Base-by-base conservation (phyloP, 495 filamentous ascomycete species). In the Oleoguttula mirabilis region DNA sequence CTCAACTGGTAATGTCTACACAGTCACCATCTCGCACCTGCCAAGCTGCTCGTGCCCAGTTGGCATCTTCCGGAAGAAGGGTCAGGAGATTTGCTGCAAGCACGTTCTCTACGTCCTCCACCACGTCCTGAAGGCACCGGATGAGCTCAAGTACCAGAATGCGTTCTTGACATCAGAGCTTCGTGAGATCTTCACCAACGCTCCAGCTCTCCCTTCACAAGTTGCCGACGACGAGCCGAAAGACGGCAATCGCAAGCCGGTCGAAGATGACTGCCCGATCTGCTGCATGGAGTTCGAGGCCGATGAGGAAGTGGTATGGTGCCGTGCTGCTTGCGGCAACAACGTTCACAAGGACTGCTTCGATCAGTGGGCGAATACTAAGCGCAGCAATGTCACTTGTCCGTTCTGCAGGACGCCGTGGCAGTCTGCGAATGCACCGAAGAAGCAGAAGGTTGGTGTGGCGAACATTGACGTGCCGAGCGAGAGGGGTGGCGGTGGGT, bases 201-300 rank as follows among this genome's bases (percentile, higher is more conserved):
- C 77, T 0, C 74, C 76, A 4, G 37, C 56, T 24, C 55, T 62
- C 16, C 54, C 59, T 12, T 40, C 55, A 10, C 49, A 54, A 22
- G 38, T 48, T 5, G 51, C 53, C 7, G 40, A 39, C 5, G 47
- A 49, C 11, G 33, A 59, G 28, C 54, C 39, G 6, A 58, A 61
- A 30, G 38, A 48, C 16, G 44, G 39, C 19, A 71, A 71, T 16
- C 68, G 72, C 45, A 79, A 76, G 55, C 60, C 69, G 1, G 46
- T 77, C 2, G 79, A 84, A 19, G 83, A 77, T 6, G 79, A 87
- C 48, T 88, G 84, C 45, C 79, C 81, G 0, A 82, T 90, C 55
- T 88, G 84, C 58, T 84, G 77, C 54, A 74, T 66, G 52, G 74
- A 80, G 27, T 74, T 85, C 50, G 67, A 76, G 31, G 50, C 61